Conservation (phyloP, 768 basidiomycete species). For the Suillus occidentalis region DNA sequence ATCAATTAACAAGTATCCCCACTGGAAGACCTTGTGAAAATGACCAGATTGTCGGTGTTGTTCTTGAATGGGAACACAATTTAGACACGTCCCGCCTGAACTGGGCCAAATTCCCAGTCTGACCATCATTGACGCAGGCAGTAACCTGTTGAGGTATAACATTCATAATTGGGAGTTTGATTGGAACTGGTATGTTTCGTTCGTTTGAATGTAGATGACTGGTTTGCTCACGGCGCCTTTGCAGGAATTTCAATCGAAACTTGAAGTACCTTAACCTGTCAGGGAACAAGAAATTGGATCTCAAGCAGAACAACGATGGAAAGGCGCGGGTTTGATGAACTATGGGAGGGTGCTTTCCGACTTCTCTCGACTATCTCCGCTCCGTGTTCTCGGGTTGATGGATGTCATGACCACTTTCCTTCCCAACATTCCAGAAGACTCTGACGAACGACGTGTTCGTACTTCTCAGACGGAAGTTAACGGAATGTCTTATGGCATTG, state of each 20-base stretch:
- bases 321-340: slow-evolving; percentile 30
- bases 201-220: slow-evolving; percentile 1
- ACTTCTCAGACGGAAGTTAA: slow-evolving; percentile 88
- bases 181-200: slow-evolving; percentile 86
- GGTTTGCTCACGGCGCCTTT: slow-evolving; percentile 2
- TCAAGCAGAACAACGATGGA: slow-evolving; percentile 66
- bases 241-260: slow-evolving; percentile 94
- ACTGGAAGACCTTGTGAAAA: slow-evolving; percentile 80
- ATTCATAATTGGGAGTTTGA: slow-evolving; percentile 99
- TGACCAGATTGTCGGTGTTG: slow-evolving; percentile 68
- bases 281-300: slow-evolving; percentile 94
- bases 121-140: slow-evolving; percentile 86
- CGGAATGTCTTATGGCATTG: slow-evolving; percentile 94
- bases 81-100: slow-evolving; percentile 89
- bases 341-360: slow-evolving; percentile 61
- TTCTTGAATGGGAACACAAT: slow-evolving; percentile 94
- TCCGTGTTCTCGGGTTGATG: slow-evolving; percentile 95
- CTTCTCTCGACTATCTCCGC: slow-evolving; percentile 81
- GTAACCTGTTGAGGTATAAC: slow-evolving; percentile 93
- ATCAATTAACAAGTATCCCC: slow-evolving; percentile 86
- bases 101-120: slow-evolving; percentile 79
- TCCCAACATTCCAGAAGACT: slow-evolving; percentile 77
- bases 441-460: slow-evolving; percentile 86
- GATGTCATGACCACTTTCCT: slow-evolving; percentile 76
- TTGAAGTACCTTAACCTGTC: slow-evolving; percentile 95